A percentile compares a stretch with the other conserved stretches of the same genome.
These are phyloP conservation scores for Cytospora leucostoma DNA, from an alignment of 2,329 filamentous ascomycete species.

Conservation along the genomic window DNA sequence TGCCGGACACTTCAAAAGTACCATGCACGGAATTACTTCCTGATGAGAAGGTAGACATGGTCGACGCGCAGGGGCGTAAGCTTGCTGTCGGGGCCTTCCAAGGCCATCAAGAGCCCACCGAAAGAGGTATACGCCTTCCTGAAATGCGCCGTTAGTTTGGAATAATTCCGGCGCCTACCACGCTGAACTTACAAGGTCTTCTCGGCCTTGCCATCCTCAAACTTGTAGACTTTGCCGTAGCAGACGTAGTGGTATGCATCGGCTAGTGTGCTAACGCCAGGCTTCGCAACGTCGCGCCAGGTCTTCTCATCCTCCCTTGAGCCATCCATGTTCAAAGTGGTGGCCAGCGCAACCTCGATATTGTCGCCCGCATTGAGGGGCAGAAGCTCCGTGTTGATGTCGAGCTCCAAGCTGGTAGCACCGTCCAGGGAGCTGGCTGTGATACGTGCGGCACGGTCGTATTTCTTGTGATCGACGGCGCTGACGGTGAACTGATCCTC, in stretches of 20 bases:
- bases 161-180: not conserved
- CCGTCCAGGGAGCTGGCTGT: slow-evolving; percentile 71
- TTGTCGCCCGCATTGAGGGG: slow-evolving; percentile 73
- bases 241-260: slow-evolving; percentile 88
- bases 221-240: slow-evolving; percentile 85
- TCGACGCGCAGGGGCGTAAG: slow-evolving; percentile 89
- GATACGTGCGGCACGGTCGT: slow-evolving; percentile 91
- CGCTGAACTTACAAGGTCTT: slow-evolving; percentile 74
- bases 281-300: slow-evolving; percentile 74
- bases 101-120: slow-evolving; percentile 83
- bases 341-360: slow-evolving; percentile 79
- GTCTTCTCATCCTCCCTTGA: slow-evolving; percentile 73
- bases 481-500: slow-evolving; percentile 89
- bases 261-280: slow-evolving; percentile 62
- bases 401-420: slow-evolving; percentile 76
- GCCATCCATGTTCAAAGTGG: slow-evolving; percentile 84
- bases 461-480: slow-evolving; percentile 79
- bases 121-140: slow-evolving; percentile 96
- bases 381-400: slow-evolving; percentile 94
- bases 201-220: slow-evolving; percentile 76
- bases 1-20: not conserved
- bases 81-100: slow-evolving; percentile 95
- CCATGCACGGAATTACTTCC: slow-evolving; percentile 64
- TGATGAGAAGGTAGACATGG: slow-evolving; percentile 88
- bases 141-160: slow-evolving; percentile 21